phyloP scores from a whole-genome alignment of 2,329 filamentous ascomycete species.

The Zymoseptoria passerinii region DNA sequence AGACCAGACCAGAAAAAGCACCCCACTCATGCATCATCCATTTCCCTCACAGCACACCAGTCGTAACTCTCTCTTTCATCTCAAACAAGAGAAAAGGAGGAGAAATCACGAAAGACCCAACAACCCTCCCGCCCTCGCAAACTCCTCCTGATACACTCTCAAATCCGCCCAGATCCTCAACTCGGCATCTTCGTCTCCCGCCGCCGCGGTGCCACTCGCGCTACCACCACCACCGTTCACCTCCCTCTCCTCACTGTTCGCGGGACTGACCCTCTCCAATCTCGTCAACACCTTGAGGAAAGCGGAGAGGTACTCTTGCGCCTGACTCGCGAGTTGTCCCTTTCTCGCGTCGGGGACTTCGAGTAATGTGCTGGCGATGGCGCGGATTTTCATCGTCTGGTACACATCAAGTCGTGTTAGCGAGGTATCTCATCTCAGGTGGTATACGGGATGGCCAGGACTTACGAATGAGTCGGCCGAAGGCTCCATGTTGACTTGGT shows the following conservation, averaged over 20 bases:
- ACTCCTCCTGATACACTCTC: constrained; percentile 66
- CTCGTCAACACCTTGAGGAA: constrained; percentile 69
- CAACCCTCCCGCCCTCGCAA: constrained; percentile 57
- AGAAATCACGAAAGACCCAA: constrained; percentile 21
- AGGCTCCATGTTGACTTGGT: constrained; percentile 75
- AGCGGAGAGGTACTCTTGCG: constrained; percentile 62
- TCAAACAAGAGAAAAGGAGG: constrained; percentile 1
- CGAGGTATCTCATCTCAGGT: no score
- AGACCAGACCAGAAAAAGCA: no score
- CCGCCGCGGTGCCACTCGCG: constrained; percentile 39
- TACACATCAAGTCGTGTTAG: neutral
- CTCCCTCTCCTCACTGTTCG: constrained; percentile 28
- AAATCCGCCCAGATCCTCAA: constrained; percentile 70
- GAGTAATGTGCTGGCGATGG: constrained; percentile 72
- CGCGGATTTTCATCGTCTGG: constrained; percentile 73
- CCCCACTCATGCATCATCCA: no score
- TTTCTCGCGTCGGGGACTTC: constrained; percentile 50
- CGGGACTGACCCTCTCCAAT: constrained; percentile 56
- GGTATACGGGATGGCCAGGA: constrained; percentile 12
- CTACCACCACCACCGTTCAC: constrained; percentile 42
- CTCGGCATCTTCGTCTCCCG: constrained; percentile 63
- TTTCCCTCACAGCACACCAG: neutral
- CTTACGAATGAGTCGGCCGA: constrained; percentile 57
- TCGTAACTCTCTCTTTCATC: neutral
- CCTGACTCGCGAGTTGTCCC: constrained; percentile 46